phyloP scores from a whole-genome alignment of 495 filamentous ascomycete genomes.

The Bombardia bombarda region DNA sequence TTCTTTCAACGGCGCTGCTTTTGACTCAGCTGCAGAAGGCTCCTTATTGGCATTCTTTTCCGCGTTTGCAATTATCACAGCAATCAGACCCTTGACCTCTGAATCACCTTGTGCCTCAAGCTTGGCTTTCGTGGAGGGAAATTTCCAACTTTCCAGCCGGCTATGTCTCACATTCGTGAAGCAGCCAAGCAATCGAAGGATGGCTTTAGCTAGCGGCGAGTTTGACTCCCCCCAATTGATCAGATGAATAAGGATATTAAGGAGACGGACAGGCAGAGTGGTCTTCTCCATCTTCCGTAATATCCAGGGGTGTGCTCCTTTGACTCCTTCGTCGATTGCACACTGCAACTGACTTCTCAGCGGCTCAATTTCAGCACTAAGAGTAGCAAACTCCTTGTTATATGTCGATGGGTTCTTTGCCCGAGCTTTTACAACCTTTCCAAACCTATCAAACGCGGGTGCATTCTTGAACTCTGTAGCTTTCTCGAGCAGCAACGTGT shows the following conservation, averaged over 20 bases:
- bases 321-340: conserved; percentile 11
- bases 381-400: conserved; percentile 8
- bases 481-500: conserved; percentile 6
- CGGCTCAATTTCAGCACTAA: conserved; percentile 9
- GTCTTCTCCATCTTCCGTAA: conserved; percentile 45
- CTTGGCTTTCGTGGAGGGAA: conserved; percentile 53
- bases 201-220: conserved; percentile 52
- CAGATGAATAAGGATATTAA: conserved; percentile 56
- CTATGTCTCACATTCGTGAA: conserved; percentile 55
- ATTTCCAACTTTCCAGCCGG: conserved; percentile 57
- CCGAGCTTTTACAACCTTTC: conserved; percentile 1
- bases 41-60: conserved; percentile 18
- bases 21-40: conserved; percentile 3
- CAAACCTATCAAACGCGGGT: conserved; percentile 4
- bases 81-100: conserved; percentile 41
- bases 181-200: conserved; percentile 57
- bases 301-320: conserved; percentile 5
- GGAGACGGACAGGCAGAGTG: conserved; percentile 43
- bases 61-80: conserved; percentile 30
- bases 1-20: conserved; percentile 2
- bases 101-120: conserved; percentile 61
- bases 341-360: conserved; percentile 12
- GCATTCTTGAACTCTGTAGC: conserved; percentile 5
- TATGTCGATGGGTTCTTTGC: conserved; percentile 5
- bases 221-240: conserved; percentile 58